phyloP scores from a whole-genome alignment of 108 stramenopile genomes.

The Nannochloropsis oceanica region DNA sequence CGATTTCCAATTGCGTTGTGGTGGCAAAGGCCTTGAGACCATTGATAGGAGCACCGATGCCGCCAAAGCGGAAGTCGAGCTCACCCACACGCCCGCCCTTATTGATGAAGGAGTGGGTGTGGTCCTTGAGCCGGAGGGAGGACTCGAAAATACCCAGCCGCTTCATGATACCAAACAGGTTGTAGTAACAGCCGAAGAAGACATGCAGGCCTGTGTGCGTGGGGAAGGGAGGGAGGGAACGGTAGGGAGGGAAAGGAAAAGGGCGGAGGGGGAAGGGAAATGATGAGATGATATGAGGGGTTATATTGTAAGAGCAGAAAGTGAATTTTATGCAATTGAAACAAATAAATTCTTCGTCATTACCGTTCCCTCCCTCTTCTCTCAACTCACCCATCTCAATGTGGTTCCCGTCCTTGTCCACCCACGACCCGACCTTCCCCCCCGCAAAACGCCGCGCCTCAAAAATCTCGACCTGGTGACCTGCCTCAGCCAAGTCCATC shows the following conservation, averaged over 20 bases:
- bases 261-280: background rate
- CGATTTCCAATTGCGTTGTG: conserved; percentile 66
- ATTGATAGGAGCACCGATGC: conserved; percentile 76
- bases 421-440: conserved; percentile 75
- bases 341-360: background rate
- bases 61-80: conserved; percentile 73
- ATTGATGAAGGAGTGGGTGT: conserved; percentile 83
- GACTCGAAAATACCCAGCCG: conserved; percentile 73
- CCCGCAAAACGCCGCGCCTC: conserved; percentile 78
- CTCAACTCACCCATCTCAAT: conserved; percentile 71
- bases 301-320: background rate
- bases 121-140: conserved; percentile 75
- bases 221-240: background rate
- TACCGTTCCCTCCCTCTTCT: background rate
- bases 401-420: conserved; percentile 90
- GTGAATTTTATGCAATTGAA: background rate
- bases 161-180: conserved; percentile 93
- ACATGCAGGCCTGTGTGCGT: conserved; percentile 56
- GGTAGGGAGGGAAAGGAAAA: background rate
- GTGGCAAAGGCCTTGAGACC: conserved; percentile 78
- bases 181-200: conserved; percentile 95
- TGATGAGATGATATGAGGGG: background rate
- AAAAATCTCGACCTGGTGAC: conserved; percentile 84
- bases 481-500: conserved; percentile 87
- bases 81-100: conserved; percentile 65